Evolutionary conservation across 169 alveolate species (phyloP).

Genomic region (Eimeria falciformis): DNA sequence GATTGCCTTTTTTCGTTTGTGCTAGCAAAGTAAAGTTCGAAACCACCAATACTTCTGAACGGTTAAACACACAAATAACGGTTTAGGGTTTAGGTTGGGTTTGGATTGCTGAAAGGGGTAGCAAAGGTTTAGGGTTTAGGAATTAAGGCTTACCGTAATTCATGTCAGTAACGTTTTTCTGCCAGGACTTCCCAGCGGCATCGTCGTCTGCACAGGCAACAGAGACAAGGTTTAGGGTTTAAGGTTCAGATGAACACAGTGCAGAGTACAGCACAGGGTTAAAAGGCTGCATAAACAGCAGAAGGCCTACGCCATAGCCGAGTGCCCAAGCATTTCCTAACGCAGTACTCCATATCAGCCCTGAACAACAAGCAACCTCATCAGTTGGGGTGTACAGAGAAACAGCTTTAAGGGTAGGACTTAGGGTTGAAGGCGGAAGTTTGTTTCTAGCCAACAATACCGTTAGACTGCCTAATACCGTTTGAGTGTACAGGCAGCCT

Average conservation of each 20-base stretch:
- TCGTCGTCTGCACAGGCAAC: constrained; percentile 25
- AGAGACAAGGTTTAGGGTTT: constrained; percentile 11
- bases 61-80: neutral
- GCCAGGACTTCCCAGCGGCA: constrained; percentile 44
- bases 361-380: constrained; percentile 7
- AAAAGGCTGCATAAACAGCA: neutral
- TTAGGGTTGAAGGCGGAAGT: neutral
- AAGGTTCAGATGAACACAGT: no score
- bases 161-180: constrained; percentile 49
- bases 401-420: neutral
- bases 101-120: neutral
- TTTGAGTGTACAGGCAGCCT: neutral
- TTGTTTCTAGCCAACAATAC: neutral
- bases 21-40: constrained; percentile 50
- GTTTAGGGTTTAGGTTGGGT: neutral
- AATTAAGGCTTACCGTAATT: constrained; percentile 41
- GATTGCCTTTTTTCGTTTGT: constrained; percentile 53
- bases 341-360: constrained; percentile 61
- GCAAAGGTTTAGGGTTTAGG: neutral
- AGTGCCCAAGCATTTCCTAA: constrained; percentile 54
- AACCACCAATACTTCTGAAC: constrained; percentile 40
- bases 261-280: no score
- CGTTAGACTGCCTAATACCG: no score
- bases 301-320: constrained; percentile 44
- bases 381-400: neutral